Conservation (phyloP, 495 filamentous ascomycete species). For the Aspergillus kassunensis region DNA sequence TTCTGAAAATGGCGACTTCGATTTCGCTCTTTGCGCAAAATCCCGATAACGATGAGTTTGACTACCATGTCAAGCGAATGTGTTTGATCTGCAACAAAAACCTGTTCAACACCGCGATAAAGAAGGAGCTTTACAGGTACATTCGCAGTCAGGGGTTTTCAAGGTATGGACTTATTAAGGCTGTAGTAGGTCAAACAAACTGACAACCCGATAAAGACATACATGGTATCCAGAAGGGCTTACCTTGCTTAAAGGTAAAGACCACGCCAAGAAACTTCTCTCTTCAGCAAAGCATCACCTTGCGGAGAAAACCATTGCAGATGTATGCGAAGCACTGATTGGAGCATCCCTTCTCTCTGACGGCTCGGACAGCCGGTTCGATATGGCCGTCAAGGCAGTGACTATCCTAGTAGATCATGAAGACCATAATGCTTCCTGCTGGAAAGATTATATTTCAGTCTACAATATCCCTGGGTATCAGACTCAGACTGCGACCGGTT, state of each 20-base stretch:
- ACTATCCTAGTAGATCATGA: slow-evolving; percentile 64
- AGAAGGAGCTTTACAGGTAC: slow-evolving; percentile 64
- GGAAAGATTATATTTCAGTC: slow-evolving; percentile 64
- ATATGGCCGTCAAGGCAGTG: slow-evolving; percentile 80
- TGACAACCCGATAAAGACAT: slow-evolving; percentile 25
- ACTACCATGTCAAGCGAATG: slow-evolving; percentile 91
- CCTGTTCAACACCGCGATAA: slow-evolving; percentile 68
- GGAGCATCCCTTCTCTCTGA: slow-evolving; percentile 76
- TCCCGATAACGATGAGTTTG: slow-evolving; percentile 76
- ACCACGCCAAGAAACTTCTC: slow-evolving; percentile 48
- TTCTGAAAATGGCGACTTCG: slow-evolving; percentile 93
- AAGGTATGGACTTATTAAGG: too few relatives aligned
- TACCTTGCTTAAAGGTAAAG: slow-evolving; percentile 57
- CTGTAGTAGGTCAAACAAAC: too few relatives aligned
- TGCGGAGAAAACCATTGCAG: slow-evolving; percentile 89
- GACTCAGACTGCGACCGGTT: slow-evolving; percentile 40
- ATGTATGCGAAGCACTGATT: slow-evolving; percentile 94
- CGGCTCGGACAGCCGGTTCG: slow-evolving; percentile 55
- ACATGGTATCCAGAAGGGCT: slow-evolving; percentile 82
- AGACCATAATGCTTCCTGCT: slow-evolving; percentile 64
- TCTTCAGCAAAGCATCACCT: slow-evolving; percentile 60
- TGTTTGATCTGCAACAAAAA: slow-evolving; percentile 88
- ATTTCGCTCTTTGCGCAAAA: slow-evolving; percentile 74
- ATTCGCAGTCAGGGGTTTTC: slow-evolving; percentile 82
- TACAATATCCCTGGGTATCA: slow-evolving; percentile 77